Evolutionary conservation across 768 basidiomycete genomes (phyloP).

Genomic region (Tylopilus vinaceipallidus): DNA sequence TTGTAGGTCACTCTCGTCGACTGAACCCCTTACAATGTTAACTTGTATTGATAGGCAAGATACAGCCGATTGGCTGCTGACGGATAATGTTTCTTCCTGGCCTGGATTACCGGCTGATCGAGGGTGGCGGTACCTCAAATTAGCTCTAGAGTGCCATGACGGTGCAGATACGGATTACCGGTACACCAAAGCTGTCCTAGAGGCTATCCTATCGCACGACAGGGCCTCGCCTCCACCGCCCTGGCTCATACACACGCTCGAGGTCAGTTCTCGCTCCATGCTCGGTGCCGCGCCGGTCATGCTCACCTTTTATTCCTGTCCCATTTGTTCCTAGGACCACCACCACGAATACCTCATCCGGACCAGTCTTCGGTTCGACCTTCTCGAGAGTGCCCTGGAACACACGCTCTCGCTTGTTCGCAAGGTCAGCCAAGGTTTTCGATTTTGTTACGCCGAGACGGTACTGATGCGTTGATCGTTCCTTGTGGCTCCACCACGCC

Average conservation of each 20-base stretch:
- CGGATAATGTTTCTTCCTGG: constrained; percentile 80
- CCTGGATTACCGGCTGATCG: constrained; percentile 75
- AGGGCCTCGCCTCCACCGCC: constrained; percentile 63
- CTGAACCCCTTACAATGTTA: not conserved
- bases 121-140: constrained; percentile 87
- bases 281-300: not conserved
- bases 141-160: constrained; percentile 78
- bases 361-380: constrained; percentile 73
- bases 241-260: constrained; percentile 78
- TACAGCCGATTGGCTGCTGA: constrained; percentile 78
- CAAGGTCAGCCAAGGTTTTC: constrained; percentile 48
- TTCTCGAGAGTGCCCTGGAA: constrained; percentile 73
- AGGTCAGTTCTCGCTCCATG: constrained; percentile 42
- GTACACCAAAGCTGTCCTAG: constrained; percentile 75
- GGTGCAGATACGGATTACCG: constrained; percentile 62
- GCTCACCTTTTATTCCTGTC: not conserved
- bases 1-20: constrained; percentile 43
- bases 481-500: not conserved
- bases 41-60: constrained; percentile 50
- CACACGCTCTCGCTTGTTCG: constrained; percentile 69
- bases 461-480: constrained; percentile 11
- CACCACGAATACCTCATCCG: constrained; percentile 86
- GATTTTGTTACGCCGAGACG: not conserved
- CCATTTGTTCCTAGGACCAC: constrained; percentile 41
- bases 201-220: constrained; percentile 72